Evolutionary conservation across 106 monocot species (phyloP), one percentile per base, ranked within the genome.

Genomic region (Dendrobium huoshanense): DNA sequence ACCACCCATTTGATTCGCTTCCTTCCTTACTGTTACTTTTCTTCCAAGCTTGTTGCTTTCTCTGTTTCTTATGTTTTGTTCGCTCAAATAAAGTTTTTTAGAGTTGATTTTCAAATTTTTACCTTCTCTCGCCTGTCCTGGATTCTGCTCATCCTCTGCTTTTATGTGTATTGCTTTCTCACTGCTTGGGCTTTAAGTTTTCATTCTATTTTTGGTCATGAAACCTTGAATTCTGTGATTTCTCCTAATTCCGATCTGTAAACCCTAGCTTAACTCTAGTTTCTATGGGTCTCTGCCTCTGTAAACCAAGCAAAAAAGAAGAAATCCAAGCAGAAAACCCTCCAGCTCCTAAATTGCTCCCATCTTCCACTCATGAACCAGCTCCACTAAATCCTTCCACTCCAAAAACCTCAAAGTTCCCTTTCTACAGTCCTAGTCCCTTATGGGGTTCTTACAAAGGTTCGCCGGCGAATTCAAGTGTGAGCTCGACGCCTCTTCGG

Each of bases 221-320:
- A 44, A 61, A 70, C 75, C 18, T 64, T 56, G 29, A 24, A 13
- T 24, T 82, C 22, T 9, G 2, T 33, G 56, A 29, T 47, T 27
- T 18, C 80, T 51, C 7, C 31, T 49, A n/a, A 6, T 19, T 24
- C 67, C 29, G 40, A 56, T 72, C 42, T 27, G 19, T 25, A 22
- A n/a, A 19, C 41, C 33, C 74, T 51, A 25, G 8, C 37, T 58
- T 61, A 72, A n/a, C n/a, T 75, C 82, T 51, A 42, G 73, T 72
- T 81, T 88, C 88, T 84, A 94, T 94, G 94, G 94, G 94, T 25
- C 73, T 88, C 81, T 94, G 94, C 86, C 88, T 90, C 86, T 92
- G 94, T 16, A 91, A 90, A 55, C 81, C 73, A 82, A 77, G 54
- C 79, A 70, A 83, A 79, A 84, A 10, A 44, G 77, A 85, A 74